Base-by-base conservation (phyloP, 106 monocot species). In the Acorus calamus region DNA sequence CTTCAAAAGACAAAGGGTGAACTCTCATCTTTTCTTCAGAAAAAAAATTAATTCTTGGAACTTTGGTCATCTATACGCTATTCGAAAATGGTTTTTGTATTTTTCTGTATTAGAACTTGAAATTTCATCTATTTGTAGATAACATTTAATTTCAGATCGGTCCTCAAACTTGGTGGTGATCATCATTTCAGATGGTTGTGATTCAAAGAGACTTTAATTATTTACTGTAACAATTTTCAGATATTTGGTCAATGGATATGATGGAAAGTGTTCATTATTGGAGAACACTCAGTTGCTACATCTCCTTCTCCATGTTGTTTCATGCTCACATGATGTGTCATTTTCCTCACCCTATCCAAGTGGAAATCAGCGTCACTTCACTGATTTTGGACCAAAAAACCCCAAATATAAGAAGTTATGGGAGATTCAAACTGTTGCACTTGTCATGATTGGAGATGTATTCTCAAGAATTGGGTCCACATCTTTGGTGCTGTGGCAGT, bases 341-440 rank as follows among this genome's bases (percentile, higher is more conserved):
- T 55, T 78, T 65, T 64, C 56, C 3, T 14, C 70, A 0, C 67
- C 74, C 55, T 67, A 71, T 51, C 71, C 76, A 53, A 68, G 61
- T 84, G 67, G 28, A 6, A 12, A 44, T 44, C 50, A 56, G 43
- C 47, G 8, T 13, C 51, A 53, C 68, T 43, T 50, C 42, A 46
- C 48, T 60, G 59, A 71, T 69, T 42, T 43, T 69, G 74, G 61
- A 57, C 61, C 7, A 46, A 55, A 14, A 70, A 67, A 69, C 51
- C 6, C 69, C 11, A 79, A 61, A 62, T 58, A 46, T 57, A 71
- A 55, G 11, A 78, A 12, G 46, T 50, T 87, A 47, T 85, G 76
- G 84, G 90, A 96, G 73, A 70, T 85, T 72, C 82, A 96, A 65
- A 77, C 73, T 12, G 69, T 70, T 80, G 70, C 76, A 70, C 78